Conservation (phyloP, 306 rosid species). For the Comarum palustre region DNA sequence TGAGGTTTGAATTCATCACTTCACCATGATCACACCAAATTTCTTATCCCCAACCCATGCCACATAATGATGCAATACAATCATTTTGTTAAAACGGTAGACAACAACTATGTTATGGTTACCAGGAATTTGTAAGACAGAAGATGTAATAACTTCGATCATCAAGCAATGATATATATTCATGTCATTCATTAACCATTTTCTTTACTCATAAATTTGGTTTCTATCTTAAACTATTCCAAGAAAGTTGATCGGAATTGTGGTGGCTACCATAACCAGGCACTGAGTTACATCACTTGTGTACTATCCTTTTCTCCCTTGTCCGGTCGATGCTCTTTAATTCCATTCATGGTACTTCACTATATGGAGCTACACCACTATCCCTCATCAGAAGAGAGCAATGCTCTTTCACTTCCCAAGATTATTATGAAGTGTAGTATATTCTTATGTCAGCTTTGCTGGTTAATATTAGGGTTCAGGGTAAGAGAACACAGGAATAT, state of each 20-base stretch:
- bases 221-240: too few relatives aligned
- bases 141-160: background rate
- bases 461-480: too few relatives aligned
- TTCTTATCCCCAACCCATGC: background rate
- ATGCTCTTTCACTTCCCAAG: background rate
- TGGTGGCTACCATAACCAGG: background rate
- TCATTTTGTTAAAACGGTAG: background rate
- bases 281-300: too few relatives aligned
- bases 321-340: too few relatives aligned
- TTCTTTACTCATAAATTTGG: too few relatives aligned
- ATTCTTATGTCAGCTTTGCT: too few relatives aligned
- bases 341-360: background rate
- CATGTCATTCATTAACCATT: background rate
- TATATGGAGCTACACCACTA: too few relatives aligned
- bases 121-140: background rate
- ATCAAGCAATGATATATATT: too few relatives aligned
- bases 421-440: too few relatives aligned
- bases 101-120: background rate
- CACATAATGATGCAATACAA: background rate
- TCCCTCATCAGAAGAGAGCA: too few relatives aligned
- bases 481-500: background rate
- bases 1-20: background rate
- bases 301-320: too few relatives aligned
- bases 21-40: background rate
- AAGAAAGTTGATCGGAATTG: background rate